These are phyloP conservation scores for Ensete glaucum DNA, from an alignment of 176 grass and related monocot species.

Conservation along the genomic window DNA sequence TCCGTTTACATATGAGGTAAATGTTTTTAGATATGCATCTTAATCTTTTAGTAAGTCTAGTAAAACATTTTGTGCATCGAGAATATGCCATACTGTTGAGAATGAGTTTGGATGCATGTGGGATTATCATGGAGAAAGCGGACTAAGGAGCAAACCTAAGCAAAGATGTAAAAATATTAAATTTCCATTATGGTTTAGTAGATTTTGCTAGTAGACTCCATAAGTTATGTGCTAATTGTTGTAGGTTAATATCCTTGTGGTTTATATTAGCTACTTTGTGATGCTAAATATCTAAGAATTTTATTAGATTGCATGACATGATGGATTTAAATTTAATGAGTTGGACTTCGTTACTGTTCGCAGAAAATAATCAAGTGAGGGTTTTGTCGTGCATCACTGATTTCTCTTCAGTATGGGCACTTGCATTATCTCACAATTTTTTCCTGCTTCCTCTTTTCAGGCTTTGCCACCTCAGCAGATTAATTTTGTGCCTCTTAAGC, in stretches of 20 bases:
- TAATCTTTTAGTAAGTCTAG: not conserved
- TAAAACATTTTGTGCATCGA: not conserved
- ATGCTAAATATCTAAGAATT: not conserved
- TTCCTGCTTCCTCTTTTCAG: conserved; percentile 30
- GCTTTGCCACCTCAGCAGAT: conserved; percentile 66
- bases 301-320: not conserved
- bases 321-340: not conserved
- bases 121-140: not conserved
- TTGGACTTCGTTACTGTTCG: not conserved
- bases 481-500: conserved; percentile 80
- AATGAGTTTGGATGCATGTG: not conserved
- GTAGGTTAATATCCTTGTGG: too few relatives aligned
- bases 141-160: not conserved
- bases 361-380: not conserved
- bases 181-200: not conserved
- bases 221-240: not conserved
- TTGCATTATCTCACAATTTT: conserved; percentile 6
- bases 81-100: not conserved
- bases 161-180: not conserved
- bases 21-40: not conserved
- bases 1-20: conserved; percentile 95
- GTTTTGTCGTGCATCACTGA: not conserved
- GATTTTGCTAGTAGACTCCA: not conserved
- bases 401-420: not conserved
- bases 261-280: too few relatives aligned